Evolutionary conservation across 2,329 filamentous ascomycete genomes (phyloP).

Genomic region (Aspergillus uvarum): DNA sequence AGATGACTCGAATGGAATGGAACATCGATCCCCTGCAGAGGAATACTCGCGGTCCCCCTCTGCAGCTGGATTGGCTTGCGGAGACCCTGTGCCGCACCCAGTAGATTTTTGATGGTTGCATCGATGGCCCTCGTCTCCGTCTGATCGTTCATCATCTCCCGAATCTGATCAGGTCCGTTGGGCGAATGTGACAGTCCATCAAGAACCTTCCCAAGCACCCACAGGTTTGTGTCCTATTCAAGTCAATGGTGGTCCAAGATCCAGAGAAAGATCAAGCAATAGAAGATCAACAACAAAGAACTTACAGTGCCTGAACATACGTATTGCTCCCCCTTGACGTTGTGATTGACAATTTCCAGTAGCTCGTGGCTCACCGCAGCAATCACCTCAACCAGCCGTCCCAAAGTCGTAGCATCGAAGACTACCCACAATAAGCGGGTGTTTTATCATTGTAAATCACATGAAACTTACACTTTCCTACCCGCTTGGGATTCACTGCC

Average conservation of each 20-base stretch:
- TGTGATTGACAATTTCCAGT: constrained; percentile 95
- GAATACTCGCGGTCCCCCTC: constrained; percentile 93
- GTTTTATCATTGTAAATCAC: too few relatives aligned
- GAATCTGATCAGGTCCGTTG: background rate
- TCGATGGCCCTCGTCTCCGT: background rate
- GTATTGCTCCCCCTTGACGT: constrained; percentile 66
- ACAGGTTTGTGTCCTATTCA: constrained; percentile 15
- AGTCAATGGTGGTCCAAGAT: background rate
- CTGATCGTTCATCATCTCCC: background rate
- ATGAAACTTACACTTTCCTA: constrained; percentile 15
- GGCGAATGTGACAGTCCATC: constrained; percentile 14
- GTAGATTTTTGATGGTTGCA: constrained; percentile 47
- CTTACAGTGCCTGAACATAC: constrained; percentile 60
- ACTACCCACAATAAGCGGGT: constrained; percentile 78
- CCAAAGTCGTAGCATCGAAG: constrained; percentile 91
- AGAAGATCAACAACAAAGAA: background rate
- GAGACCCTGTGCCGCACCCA: constrained; percentile 67
- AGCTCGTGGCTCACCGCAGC: constrained; percentile 87
- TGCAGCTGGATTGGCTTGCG: constrained; percentile 81
- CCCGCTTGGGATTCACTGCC: constrained; percentile 20
- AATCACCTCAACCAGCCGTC: constrained; percentile 90
- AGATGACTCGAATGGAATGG: constrained; percentile 98
- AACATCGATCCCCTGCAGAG: constrained; percentile 81
- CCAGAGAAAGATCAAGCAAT: background rate
- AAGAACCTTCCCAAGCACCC: constrained; percentile 17